Percentiles rank a stretch among this genome's conserved stretches.
phyloP scores from a whole-genome alignment of 1,284 basidiomycete species.

The Trichosporon sp. region DNA sequence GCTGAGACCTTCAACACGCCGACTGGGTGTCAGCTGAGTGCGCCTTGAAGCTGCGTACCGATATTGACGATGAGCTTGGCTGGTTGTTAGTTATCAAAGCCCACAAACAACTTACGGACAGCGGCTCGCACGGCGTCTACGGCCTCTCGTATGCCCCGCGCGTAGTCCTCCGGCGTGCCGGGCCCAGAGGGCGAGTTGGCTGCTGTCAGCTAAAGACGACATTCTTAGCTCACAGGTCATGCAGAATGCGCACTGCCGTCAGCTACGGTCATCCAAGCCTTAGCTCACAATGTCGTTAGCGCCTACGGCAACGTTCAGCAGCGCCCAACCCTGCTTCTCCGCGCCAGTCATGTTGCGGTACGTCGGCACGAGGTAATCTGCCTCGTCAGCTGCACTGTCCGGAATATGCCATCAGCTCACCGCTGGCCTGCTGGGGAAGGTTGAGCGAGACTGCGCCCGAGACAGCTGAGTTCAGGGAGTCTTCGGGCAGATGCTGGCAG shows the following conservation, averaged over 20 bases:
- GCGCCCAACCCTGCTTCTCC: conserved; percentile 39
- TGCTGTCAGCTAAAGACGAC: conserved; percentile 7
- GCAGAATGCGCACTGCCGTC: conserved; percentile 45
- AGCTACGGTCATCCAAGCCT: not conserved
- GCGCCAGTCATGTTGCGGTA: conserved; percentile 26
- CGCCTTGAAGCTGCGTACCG: conserved; percentile 13
- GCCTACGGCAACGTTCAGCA: conserved; percentile 47
- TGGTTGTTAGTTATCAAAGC: conserved; percentile 9
- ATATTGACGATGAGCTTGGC: conserved; percentile 43
- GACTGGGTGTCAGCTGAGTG: conserved; percentile 23
- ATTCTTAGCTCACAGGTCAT: conserved; percentile 30
- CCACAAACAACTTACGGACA: conserved; percentile 36
- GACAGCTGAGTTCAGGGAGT: conserved; percentile 43
- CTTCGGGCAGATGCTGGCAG: conserved; percentile 23
- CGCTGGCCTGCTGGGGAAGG: conserved; percentile 33
- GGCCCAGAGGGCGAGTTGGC: conserved; percentile 28
- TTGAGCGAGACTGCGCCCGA: conserved; percentile 32
- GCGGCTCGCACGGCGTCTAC: conserved; percentile 39
- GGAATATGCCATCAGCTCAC: conserved; percentile 22
- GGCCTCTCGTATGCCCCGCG: conserved; percentile 36
- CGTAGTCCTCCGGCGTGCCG: conserved; percentile 42
- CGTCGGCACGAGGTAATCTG: conserved; percentile 44
- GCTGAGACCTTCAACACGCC: conserved; percentile 46
- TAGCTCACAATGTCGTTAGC: conserved; percentile 47
- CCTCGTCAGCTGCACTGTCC: conserved; percentile 7